Conservation (phyloP, 2,329 filamentous ascomycete genomes). For the Podosphaera xanthii region DNA sequence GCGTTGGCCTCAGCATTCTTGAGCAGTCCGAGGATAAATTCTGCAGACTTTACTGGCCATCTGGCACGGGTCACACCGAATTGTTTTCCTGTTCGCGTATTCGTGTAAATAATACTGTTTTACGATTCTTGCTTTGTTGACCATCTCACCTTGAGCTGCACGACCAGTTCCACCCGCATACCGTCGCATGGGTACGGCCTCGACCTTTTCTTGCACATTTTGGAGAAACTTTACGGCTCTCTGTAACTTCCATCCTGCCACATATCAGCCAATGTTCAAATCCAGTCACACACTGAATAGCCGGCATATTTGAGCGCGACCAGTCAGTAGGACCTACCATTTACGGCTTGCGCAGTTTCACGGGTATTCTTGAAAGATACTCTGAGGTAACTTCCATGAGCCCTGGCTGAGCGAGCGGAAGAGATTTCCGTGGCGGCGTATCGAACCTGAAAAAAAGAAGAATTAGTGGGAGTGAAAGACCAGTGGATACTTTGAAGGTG, state of each 20-base stretch:
- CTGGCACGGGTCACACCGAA: constrained; percentile 95
- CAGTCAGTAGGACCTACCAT: constrained; percentile 19
- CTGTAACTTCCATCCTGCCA: constrained; percentile 28
- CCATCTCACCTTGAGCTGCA: constrained; percentile 76
- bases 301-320: not conserved
- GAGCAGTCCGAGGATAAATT: constrained; percentile 91
- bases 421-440: constrained; percentile 84
- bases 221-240: constrained; percentile 92
- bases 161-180: constrained; percentile 91
- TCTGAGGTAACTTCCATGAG: constrained; percentile 95
- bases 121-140: not conserved
- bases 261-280: not conserved
- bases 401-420: constrained; percentile 81
- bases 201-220: constrained; percentile 91
- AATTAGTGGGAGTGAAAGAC: not conserved
- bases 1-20: constrained; percentile 96
- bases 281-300: not conserved
- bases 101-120: not conserved
- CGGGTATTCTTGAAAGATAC: constrained; percentile 99
- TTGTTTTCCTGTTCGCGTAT: constrained; percentile 55
- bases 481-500: too few species aligned
- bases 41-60: constrained; percentile 98
- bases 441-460: constrained; percentile 43
- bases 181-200: constrained; percentile 95
- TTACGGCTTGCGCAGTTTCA: constrained; percentile 98